phyloP scores from a whole-genome alignment of 169 alveolate genomes.

The Babesia sp. region DNA sequence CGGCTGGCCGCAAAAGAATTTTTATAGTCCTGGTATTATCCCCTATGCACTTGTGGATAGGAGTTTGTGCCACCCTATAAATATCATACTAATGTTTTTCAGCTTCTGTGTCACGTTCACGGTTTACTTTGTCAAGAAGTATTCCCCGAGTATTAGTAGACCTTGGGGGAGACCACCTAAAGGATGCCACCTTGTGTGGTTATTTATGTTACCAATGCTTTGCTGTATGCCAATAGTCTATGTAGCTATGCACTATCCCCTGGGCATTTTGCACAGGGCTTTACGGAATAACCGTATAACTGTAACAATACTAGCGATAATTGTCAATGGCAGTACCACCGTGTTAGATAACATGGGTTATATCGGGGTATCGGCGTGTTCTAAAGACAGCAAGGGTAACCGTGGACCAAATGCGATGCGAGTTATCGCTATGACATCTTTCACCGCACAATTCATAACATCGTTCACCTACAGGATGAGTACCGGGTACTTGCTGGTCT shows the following conservation, averaged over 20 bases:
- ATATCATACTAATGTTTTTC: slow-evolving; percentile 10
- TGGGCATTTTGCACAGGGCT: slow-evolving; percentile 1
- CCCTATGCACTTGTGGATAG: slow-evolving; percentile 41
- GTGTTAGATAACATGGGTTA: slow-evolving; percentile 18
- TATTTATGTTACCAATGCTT: neutral
- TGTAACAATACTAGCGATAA: neutral
- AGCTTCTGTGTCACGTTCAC: slow-evolving; percentile 12
- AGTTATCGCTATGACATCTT: slow-evolving; percentile 2
- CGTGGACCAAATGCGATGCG: slow-evolving; percentile 1
- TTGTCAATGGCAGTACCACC: slow-evolving; percentile 1
- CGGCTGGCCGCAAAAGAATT: slow-evolving; percentile 8
- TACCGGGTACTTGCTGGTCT: slow-evolving; percentile 7
- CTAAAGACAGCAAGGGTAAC: neutral
- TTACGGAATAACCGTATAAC: slow-evolving; percentile 8
- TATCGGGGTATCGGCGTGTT: slow-evolving; percentile 31
- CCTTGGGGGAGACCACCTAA: slow-evolving; percentile 20
- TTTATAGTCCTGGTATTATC: slow-evolving; percentile 30
- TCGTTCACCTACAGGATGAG: slow-evolving; percentile 19
- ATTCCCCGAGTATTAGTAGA: neutral
- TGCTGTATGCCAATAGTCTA: slow-evolving; percentile 16
- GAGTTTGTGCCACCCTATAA: slow-evolving; percentile 9
- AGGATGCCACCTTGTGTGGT: slow-evolving; percentile 9
- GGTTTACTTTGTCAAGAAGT: slow-evolving; percentile 1
- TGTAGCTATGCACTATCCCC: slow-evolving; percentile 22
- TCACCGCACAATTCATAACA: neutral